A percentile compares a stretch with the other conserved stretches of the same genome.
Conservation (phyloP, 2,329 filamentous ascomycete species). For the Drechslerella coelobrocha region DNA sequence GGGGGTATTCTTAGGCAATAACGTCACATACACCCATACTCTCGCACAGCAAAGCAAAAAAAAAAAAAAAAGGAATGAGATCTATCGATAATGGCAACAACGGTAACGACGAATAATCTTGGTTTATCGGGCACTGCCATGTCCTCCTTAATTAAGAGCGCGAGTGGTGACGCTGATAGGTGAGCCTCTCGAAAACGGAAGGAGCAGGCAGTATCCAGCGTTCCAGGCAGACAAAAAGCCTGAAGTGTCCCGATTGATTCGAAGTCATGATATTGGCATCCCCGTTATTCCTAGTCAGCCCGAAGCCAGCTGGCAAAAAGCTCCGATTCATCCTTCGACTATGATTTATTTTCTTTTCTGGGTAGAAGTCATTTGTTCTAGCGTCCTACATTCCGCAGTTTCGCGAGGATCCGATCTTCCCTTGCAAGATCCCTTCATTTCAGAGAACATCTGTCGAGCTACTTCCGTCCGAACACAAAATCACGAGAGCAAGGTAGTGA, state of each 20-base stretch:
- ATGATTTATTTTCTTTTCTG: conserved; percentile 11
- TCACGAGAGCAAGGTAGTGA: conserved; percentile 15
- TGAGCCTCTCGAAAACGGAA: conserved; percentile 49
- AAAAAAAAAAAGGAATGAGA: no score
- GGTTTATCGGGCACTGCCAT: conserved; percentile 29
- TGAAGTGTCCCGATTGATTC: conserved; percentile 36
- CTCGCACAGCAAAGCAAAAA: background rate
- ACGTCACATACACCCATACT: background rate
- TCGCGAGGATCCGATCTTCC: conserved; percentile 9
- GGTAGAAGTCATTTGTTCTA: conserved; percentile 5
- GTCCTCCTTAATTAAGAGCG: conserved; percentile 38
- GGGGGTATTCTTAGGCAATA: conserved; percentile 1
- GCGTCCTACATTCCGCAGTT: background rate
- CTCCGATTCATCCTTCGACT: conserved; percentile 40
- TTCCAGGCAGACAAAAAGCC: conserved; percentile 51
- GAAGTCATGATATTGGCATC: conserved; percentile 34
- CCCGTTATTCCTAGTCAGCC: conserved; percentile 1
- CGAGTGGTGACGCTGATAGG: conserved; percentile 35
- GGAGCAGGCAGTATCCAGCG: conserved; percentile 47
- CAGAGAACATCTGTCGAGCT: conserved; percentile 22
- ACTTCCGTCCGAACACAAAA: conserved; percentile 43
- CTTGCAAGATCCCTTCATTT: conserved; percentile 26
- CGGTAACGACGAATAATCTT: conserved; percentile 16
- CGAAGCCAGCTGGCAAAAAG: conserved; percentile 47
- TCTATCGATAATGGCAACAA: conserved; percentile 17